phyloP scores from a whole-genome alignment of 1,139 yeast genomes.

The Meyerozyma sp. region DNA sequence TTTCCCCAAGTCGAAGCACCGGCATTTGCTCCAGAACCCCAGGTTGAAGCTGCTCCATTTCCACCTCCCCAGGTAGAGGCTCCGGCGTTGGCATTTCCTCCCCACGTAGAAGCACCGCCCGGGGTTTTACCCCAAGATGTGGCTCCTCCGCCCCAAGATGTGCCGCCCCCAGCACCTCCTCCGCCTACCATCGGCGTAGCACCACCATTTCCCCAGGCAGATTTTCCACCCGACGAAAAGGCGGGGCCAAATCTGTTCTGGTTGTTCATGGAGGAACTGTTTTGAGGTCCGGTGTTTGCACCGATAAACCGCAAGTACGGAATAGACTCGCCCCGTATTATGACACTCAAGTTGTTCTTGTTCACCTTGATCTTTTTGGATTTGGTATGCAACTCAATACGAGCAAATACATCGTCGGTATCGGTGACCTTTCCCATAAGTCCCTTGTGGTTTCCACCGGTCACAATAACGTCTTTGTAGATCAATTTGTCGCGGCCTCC shows the following conservation, averaged over 20 bases:
- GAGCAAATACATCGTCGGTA: conserved; percentile 84
- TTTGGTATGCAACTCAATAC: conserved; percentile 91
- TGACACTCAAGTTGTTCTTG: conserved; percentile 70
- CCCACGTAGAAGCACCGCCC: conserved; percentile 23
- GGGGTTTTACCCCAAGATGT: conserved; percentile 34
- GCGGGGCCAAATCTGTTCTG: conserved; percentile 26
- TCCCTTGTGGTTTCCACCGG: conserved; percentile 91
- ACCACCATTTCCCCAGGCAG: conserved; percentile 41
- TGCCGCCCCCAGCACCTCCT: conserved; percentile 29
- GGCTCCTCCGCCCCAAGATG: conserved; percentile 24
- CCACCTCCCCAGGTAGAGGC: conserved; percentile 5
- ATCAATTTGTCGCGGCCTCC: conserved; percentile 79
- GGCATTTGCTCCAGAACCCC: conserved; percentile 12
- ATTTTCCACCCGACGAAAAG: conserved; percentile 36
- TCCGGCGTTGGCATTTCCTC: conserved; percentile 13
- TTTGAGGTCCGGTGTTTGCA: conserved; percentile 23
- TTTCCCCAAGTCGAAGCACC: conserved; percentile 43
- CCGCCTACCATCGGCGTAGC: conserved; percentile 42
- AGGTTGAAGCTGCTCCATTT: conserved; percentile 18
- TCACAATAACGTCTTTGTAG: conserved; percentile 80
- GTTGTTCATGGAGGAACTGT: conserved; percentile 7
- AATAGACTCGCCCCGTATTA: conserved; percentile 58
- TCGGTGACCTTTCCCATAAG: conserved; percentile 90
- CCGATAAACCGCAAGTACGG: conserved; percentile 80
- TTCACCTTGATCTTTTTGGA: conserved; percentile 83